A percentile compares a stretch with the other conserved stretches of the same genome.
Evolutionary conservation across 2,329 filamentous ascomycete species (phyloP).

Genomic region (Dactylellina drechsleri): DNA sequence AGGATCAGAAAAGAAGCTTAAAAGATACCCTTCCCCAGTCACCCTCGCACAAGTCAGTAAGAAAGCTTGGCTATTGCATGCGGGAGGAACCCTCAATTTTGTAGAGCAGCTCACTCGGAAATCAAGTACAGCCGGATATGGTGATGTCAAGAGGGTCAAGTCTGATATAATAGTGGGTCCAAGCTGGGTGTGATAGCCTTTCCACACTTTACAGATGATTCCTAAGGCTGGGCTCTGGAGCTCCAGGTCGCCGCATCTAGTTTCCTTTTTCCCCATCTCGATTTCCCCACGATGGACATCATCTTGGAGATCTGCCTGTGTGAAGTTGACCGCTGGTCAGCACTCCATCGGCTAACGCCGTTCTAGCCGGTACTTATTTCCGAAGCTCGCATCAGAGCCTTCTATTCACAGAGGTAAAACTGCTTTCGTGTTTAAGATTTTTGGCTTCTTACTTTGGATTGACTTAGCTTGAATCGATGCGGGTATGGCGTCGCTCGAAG

Average conservation of each 20-base stretch:
- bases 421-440: background rate
- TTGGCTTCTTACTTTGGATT: background rate
- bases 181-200: background rate
- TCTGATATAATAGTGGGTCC: constrained; percentile 17
- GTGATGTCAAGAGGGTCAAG: constrained; percentile 45
- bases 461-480: background rate
- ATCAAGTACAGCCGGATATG: constrained; percentile 4
- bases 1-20: constrained; percentile 52
- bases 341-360: constrained; percentile 14
- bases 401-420: background rate
- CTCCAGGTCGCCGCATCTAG: constrained; percentile 38
- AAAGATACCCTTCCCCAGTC: constrained; percentile 29
- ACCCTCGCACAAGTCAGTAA: constrained; percentile 30
- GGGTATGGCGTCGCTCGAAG: background rate
- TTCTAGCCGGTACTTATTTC: constrained; percentile 18
- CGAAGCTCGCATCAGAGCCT: constrained; percentile 14
- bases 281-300: background rate
- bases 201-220: constrained; percentile 42
- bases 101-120: constrained; percentile 19
- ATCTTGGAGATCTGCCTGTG: background rate
- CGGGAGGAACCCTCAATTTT: constrained; percentile 35
- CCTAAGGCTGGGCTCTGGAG: constrained; percentile 45
- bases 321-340: background rate
- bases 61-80: constrained; percentile 50
- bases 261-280: constrained; percentile 26